Evolutionary conservation across 257 asterid genomes (phyloP).

Genomic region (Ophiorrhiza pumila): DNA sequence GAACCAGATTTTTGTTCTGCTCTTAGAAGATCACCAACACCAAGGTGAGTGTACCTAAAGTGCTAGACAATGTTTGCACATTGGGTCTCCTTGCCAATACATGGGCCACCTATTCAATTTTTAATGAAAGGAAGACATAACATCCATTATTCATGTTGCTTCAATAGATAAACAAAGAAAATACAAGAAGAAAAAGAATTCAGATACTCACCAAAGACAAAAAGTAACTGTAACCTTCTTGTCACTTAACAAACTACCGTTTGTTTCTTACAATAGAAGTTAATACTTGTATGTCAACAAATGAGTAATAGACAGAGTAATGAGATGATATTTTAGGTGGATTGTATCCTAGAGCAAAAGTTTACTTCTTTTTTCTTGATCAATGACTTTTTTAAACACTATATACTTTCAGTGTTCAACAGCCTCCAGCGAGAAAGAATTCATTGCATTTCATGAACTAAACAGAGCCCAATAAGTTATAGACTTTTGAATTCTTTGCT

Average conservation of each 20-base stretch:
- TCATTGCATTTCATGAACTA: background rate
- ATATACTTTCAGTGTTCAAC: background rate
- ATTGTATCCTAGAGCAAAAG: background rate
- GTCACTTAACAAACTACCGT: constrained; percentile 35
- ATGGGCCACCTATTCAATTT: constrained; percentile 79
- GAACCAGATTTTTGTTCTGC: constrained; percentile 64
- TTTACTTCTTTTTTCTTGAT: background rate
- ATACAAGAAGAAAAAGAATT: background rate
- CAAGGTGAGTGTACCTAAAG: constrained; percentile 84
- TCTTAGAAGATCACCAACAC: constrained; percentile 97
- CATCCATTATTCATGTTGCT: background rate
- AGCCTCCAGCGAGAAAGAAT: background rate
- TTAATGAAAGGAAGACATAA: constrained; percentile 10
- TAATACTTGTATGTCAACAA: constrained; percentile 6
- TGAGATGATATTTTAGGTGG: background rate
- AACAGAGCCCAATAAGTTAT: background rate
- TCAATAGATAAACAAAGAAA: background rate
- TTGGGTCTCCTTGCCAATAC: constrained; percentile 97
- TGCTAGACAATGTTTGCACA: constrained; percentile 72
- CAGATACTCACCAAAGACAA: constrained; percentile 59
- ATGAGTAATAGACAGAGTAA: background rate
- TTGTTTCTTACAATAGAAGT: constrained; percentile 44
- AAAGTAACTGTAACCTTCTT: constrained; percentile 49
- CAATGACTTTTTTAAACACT: background rate
- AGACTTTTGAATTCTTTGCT: background rate